Evolutionary conservation across 1,284 basidiomycete genomes (phyloP).

Genomic region (Cutaneotrichosporon cavernicola): DNA sequence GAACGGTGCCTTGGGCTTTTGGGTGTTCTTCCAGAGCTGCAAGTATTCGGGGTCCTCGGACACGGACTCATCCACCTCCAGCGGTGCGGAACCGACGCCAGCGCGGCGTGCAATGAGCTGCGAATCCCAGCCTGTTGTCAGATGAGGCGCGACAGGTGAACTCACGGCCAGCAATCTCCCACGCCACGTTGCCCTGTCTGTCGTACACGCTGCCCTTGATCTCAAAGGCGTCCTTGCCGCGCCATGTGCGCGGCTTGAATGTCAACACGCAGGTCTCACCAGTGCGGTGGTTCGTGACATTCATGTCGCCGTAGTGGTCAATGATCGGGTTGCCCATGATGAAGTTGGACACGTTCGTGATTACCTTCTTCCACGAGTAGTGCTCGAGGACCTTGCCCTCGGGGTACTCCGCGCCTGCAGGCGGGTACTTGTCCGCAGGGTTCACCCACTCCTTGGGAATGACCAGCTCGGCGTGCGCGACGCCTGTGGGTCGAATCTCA

Average conservation of each 20-base stretch:
- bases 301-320: conserved; percentile 95
- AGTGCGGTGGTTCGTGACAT: conserved; percentile 86
- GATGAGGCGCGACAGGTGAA: background rate
- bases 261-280: conserved; percentile 85
- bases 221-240: conserved; percentile 86
- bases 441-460: conserved; percentile 65
- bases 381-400: conserved; percentile 48
- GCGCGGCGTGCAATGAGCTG: conserved; percentile 84
- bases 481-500: conserved; percentile 91
- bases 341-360: conserved; percentile 88
- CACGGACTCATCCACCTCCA: conserved; percentile 51
- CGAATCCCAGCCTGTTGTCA: conserved; percentile 72
- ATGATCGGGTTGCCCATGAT: conserved; percentile 91
- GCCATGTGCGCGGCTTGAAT: conserved; percentile 95
- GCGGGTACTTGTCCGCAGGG: conserved; percentile 48
- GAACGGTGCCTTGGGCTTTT: conserved; percentile 79
- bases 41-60: conserved; percentile 46
- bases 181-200: conserved; percentile 64
- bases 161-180: conserved; percentile 82
- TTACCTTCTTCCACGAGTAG: conserved; percentile 68
- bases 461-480: conserved; percentile 83
- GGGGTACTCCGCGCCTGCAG: conserved; percentile 44
- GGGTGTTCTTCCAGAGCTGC: conserved; percentile 85
- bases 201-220: conserved; percentile 83
- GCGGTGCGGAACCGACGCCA: conserved; percentile 63